These are phyloP conservation scores for Kalmusia sp. DNA, from an alignment of 2,329 filamentous ascomycete genomes.

Conservation along the genomic window DNA sequence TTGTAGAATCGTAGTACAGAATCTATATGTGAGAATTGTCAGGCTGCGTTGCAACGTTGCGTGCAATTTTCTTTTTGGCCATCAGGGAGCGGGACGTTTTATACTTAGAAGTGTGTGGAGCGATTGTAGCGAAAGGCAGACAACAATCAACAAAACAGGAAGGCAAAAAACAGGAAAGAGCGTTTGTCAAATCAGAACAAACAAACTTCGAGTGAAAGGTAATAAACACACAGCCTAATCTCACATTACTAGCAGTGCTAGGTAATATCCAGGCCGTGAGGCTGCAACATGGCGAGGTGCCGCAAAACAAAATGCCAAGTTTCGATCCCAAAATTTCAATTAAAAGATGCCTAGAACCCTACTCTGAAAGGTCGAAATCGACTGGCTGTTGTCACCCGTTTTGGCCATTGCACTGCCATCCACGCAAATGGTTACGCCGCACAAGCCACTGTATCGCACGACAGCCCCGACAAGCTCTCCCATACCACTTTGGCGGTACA, in stretches of 20 bases:
- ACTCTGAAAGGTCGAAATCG: not conserved
- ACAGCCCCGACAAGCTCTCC: not conserved
- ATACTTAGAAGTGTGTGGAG: no score
- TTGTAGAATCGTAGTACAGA: not conserved
- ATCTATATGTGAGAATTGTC: no score
- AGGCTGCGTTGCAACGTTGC: no score
- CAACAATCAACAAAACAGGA: not conserved
- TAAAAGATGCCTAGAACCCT: not conserved
- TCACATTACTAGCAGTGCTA: no score
- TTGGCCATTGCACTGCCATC: slow-evolving; percentile 3
- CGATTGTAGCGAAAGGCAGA: not conserved
- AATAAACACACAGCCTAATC: not conserved
- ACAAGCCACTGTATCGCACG: slow-evolving; percentile 2
- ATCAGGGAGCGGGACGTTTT: no score
- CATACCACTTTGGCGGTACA: no score
- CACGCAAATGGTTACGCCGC: slow-evolving; percentile 6
- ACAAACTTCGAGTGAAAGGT: not conserved
- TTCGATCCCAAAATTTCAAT: not conserved
- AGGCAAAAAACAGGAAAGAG: not conserved
- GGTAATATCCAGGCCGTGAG: not conserved
- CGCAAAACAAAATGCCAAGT: not conserved
- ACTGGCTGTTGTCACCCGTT: not conserved
- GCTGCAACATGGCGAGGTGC: not conserved
- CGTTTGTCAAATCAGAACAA: not conserved
- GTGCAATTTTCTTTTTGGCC: no score